Evolutionary conservation across 179 eudicot genomes (phyloP), one percentile per base, ranked within the genome.

Genomic region (Nepenthes alata): DNA sequence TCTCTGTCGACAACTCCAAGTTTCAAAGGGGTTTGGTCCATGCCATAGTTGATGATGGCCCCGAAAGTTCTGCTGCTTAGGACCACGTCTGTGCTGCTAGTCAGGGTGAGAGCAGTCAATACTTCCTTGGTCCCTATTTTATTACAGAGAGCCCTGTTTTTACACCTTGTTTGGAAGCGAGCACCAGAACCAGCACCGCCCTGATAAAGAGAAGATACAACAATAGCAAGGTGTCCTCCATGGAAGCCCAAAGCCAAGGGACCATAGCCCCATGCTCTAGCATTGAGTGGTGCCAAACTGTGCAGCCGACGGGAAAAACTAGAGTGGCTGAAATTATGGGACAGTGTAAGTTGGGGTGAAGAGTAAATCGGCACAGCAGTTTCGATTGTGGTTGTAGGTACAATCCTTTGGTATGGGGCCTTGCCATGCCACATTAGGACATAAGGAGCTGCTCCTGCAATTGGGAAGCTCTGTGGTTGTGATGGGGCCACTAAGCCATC

Each of bases 241-340:
- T 74, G 63, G 64, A 89, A 78, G 57, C 76, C 73, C 48, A 72
- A 25, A 15, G 89, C 89, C 62, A 79, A 65, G 11, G 83, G 64
- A 53, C 94, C 90, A 76, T 88, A 88, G 56, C 94, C 96, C 77
- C 96, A 89, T 35, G 88, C 88, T 70, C 94, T 88, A 61, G 80
- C 94, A n/a, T n/a, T n/a, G n/a, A n/a, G n/a, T n/a, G n/a, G n/a
- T n/a, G n/a, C n/a, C n/a, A n/a, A n/a, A n/a, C n/a, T n/a, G n/a
- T n/a, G n/a, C n/a, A n/a, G n/a, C n/a, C n/a, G n/a, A n/a, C n/a
- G n/a, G n/a, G n/a, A n/a, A n/a, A n/a, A n/a, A n/a, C n/a, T n/a
- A n/a, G n/a, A n/a, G n/a, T n/a, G n/a, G n/a, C n/a, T n/a, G n/a
- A n/a, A n/a, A n/a, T n/a, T n/a, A n/a, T n/a, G n/a, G n/a, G n/a